Base-by-base conservation (phyloP, 2,329 filamentous ascomycete genomes). In the Aspergillus pseudoterreus region DNA sequence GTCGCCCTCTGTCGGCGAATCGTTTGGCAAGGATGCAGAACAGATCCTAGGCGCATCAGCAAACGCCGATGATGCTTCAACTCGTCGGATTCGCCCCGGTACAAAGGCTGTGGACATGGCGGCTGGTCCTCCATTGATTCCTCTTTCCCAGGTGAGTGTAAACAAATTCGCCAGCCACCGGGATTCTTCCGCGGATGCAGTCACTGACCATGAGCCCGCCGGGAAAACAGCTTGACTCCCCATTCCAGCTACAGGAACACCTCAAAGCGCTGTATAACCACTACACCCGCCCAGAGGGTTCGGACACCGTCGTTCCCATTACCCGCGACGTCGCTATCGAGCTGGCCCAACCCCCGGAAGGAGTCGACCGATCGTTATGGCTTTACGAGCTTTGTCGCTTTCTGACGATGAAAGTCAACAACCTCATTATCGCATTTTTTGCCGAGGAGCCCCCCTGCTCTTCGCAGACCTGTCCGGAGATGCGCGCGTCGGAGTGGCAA, bases 401-500 rank as follows among this genome's bases (percentile, higher is more conserved):
- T 70, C 84, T 99, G 53, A 95, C 92, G 48, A 88, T 92, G 59
- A 92, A 96, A 73, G 92, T 90, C 69, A 99, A 99, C 75, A 85
- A 86, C 57, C 82, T 99, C 50, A 89, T 97, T 59, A 85, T 96
- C 53, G 90, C 90, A 57, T 92, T 99, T 65, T 90, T 99, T 63
- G 89, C 91, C 68, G 94, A 97, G 72, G 81, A 80, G 41, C 92
- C 92, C 6, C 87, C 92, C 3, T 99, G 94, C 75, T 96, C 90
- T 53, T 83, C 88, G 12, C 79, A 81, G 57, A 96, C 94, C 1
- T 99, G 94, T 66, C 91, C 92, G 30, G 94, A 99, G 74, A 99
- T 99, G 94, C 91, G 94, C 66, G 94, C 94, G 2, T 94, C 89
- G 27, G 92, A 99, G 76, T 99, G 94, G 94, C 94, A 99, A 74